Conservation (phyloP, 2,329 filamentous ascomycete genomes). For the Aspergillus floridensis region DNA sequence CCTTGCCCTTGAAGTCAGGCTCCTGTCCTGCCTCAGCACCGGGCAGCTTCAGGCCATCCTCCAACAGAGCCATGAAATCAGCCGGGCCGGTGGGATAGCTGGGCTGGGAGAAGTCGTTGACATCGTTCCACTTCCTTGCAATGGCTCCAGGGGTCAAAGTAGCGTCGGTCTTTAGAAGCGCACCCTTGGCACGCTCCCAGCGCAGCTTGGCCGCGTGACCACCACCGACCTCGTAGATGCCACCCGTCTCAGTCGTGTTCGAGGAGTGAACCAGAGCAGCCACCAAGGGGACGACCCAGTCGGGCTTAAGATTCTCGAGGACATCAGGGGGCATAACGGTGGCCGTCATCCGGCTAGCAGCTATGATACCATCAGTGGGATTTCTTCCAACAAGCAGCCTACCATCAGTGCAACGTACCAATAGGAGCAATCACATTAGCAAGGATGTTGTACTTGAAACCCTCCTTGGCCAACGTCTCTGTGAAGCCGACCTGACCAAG, state of each 20-base stretch:
- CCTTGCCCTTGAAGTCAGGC: conserved; percentile 78
- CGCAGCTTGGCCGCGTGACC: conserved; percentile 89
- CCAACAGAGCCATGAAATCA: conserved; percentile 82
- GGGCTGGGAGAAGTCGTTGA: conserved; percentile 80
- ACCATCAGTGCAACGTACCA: conserved; percentile 30
- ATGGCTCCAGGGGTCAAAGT: conserved; percentile 85
- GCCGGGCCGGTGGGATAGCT: conserved; percentile 81
- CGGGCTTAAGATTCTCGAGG: conserved; percentile 78
- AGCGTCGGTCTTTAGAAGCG: conserved; percentile 83
- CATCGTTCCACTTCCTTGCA: conserved; percentile 82
- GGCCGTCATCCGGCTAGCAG: conserved; percentile 91
- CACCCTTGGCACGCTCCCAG: conserved; percentile 90
- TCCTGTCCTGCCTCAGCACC: conserved; percentile 70
- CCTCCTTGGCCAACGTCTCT: conserved; percentile 96
- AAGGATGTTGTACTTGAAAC: conserved; percentile 95
- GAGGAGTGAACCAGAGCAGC: conserved; percentile 82
- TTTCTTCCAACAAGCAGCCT: neutral
- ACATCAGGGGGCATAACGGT: conserved; percentile 95
- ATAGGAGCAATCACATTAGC: conserved; percentile 94
- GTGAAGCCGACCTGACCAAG: conserved; percentile 94
- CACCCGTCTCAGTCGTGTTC: conserved; percentile 77
- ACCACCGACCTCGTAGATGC: conserved; percentile 90
- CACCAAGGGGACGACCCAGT: conserved; percentile 93
- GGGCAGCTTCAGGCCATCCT: conserved; percentile 75
- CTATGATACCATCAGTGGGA: conserved; percentile 39